Conservation (phyloP, 176 grass and related monocot genomes). For the Eragrostis nindensis region DNA sequence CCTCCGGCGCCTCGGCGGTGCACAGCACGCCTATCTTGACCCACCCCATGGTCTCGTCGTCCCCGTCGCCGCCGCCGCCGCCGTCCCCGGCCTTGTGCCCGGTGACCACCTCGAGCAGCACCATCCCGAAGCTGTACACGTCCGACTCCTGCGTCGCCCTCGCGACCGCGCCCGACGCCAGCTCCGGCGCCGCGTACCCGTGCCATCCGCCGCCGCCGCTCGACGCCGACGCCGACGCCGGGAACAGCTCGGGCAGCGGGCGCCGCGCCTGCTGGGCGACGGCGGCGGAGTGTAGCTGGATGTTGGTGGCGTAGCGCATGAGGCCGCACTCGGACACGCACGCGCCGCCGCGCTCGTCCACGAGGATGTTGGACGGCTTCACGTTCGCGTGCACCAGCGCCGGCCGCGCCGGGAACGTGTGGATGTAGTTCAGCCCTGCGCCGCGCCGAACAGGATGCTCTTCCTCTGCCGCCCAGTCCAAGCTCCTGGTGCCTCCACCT, state of each 20-base stretch:
- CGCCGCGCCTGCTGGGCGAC: neutral
- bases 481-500: conserved; percentile 25
- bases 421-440: conserved; percentile 69
- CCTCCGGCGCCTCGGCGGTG: conserved; percentile 62
- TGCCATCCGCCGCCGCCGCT: conserved; percentile 39
- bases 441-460: conserved; percentile 52
- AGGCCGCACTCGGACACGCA: conserved; percentile 76
- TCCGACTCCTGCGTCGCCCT: conserved; percentile 67
- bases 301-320: conserved; percentile 59
- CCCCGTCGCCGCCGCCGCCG: conserved; percentile 8
- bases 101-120: conserved; percentile 59
- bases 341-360: conserved; percentile 71
- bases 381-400: conserved; percentile 69
- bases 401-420: conserved; percentile 58
- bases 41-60: conserved; percentile 60
- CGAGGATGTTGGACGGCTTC: conserved; percentile 81
- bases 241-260: conserved; percentile 38
- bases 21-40: conserved; percentile 77
- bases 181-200: conserved; percentile 69
- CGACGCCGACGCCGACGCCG: neutral
- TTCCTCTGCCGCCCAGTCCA: conserved; percentile 64
- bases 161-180: conserved; percentile 26
- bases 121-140: conserved; percentile 62
- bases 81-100: conserved; percentile 36
- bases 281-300: conserved; percentile 43